Conservation (phyloP, 164 flowering plant species). For the Chimonanthus praecox region DNA sequence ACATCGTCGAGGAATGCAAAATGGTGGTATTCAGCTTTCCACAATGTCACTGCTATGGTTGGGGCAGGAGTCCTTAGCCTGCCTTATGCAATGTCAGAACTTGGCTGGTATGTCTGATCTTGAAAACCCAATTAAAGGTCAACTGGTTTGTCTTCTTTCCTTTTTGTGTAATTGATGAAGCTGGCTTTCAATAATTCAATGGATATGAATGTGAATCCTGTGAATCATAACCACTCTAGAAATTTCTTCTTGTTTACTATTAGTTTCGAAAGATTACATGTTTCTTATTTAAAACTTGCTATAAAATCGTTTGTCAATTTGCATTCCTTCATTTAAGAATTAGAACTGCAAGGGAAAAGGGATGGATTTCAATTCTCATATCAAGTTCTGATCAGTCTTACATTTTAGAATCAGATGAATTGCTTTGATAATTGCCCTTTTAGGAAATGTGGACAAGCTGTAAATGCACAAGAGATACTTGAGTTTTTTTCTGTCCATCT, state of each 20-base stretch:
- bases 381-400: background rate
- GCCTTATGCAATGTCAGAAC: slow-evolving; percentile 55
- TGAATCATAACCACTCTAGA: too few relatives aligned
- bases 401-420: background rate
- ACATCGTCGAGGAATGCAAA: slow-evolving; percentile 45
- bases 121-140: background rate
- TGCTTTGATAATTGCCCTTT: background rate
- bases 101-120: slow-evolving; percentile 45
- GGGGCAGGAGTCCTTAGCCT: slow-evolving; percentile 69
- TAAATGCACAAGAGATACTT: background rate
- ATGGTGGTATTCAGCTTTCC: slow-evolving; percentile 67
- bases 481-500: too few relatives aligned
- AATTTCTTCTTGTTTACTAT: too few relatives aligned
- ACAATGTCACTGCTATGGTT: slow-evolving; percentile 71
- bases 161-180: too few relatives aligned
- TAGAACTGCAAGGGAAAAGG: background rate
- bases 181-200: too few relatives aligned
- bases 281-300: background rate
- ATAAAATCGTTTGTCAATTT: background rate
- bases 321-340: background rate
- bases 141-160: background rate
- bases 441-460: background rate
- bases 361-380: background rate
- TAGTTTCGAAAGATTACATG: background rate
- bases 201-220: too few relatives aligned